These are phyloP conservation scores for Hirsutella minnesotensis DNA, from an alignment of 2,329 filamentous ascomycete species.

Conservation along the genomic window DNA sequence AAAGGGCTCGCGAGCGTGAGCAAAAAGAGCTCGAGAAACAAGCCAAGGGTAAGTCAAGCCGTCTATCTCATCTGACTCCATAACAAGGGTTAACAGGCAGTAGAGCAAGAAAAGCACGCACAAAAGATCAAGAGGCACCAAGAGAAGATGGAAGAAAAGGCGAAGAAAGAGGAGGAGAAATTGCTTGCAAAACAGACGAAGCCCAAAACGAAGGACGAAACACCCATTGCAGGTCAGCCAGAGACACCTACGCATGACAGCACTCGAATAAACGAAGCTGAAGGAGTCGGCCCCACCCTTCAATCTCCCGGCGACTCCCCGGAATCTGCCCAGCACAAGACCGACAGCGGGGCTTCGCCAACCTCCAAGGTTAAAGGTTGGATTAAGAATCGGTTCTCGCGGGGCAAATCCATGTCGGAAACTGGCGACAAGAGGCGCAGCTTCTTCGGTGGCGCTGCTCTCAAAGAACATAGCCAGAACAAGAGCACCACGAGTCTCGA, in stretches of 20 bases:
- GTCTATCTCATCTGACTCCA: neutral
- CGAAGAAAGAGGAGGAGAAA: slow-evolving; percentile 41
- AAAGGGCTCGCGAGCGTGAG: slow-evolving; percentile 39
- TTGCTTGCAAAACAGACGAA: slow-evolving; percentile 38
- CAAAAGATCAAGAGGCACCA: slow-evolving; percentile 15
- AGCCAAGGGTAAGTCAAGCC: slow-evolving; percentile 38
- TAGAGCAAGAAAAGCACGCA: slow-evolving; percentile 35
- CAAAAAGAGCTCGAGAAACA: slow-evolving; percentile 40
- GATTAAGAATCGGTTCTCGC: slow-evolving; percentile 42
- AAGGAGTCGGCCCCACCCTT: neutral
- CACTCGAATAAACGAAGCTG: slow-evolving; percentile 4
- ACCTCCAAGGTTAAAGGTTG: slow-evolving; percentile 37
- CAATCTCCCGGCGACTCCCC: slow-evolving; percentile 3
- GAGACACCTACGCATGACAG: neutral
- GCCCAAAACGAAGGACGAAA: slow-evolving; percentile 26
- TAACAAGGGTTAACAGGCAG: neutral
- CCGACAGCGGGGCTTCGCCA: slow-evolving; percentile 15
- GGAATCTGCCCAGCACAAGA: slow-evolving; percentile 5
- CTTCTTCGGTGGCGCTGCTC: slow-evolving; percentile 39
- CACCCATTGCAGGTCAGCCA: neutral
- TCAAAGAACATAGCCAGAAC: slow-evolving; percentile 29
- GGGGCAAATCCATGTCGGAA: slow-evolving; percentile 27
- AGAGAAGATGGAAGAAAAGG: slow-evolving; percentile 38
- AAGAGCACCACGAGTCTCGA: slow-evolving; percentile 32
- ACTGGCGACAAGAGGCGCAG: slow-evolving; percentile 22